A percentile compares a stretch with the other conserved stretches of the same genome.
Conservation (phyloP, 768 basidiomycete genomes). For the Tricholoma sp. region DNA sequence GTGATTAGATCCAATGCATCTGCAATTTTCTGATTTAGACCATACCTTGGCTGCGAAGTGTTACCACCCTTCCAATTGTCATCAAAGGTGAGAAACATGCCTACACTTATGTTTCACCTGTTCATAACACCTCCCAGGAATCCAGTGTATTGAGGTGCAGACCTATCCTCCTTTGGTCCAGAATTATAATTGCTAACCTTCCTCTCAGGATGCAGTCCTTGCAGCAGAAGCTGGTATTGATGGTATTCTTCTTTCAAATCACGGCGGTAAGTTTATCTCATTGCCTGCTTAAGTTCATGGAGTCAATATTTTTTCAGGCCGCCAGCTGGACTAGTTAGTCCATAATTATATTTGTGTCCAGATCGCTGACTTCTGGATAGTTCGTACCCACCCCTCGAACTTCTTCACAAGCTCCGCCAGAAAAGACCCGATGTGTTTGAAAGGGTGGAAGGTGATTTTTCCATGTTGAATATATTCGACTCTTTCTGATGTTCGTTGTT, state of each 20-base stretch:
- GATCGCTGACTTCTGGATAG: slow-evolving; percentile 33
- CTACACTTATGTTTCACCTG: background rate
- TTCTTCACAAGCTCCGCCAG: slow-evolving; percentile 67
- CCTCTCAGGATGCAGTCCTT: slow-evolving; percentile 71
- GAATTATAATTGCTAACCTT: slow-evolving; percentile 6
- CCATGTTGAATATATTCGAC: background rate
- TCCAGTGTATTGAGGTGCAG: slow-evolving; percentile 67
- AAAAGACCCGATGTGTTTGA: slow-evolving; percentile 72
- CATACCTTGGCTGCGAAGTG: slow-evolving; percentile 69
- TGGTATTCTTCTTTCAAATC: slow-evolving; percentile 87
- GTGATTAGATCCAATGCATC: background rate
- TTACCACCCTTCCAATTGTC: slow-evolving; percentile 67
- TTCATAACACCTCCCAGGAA: slow-evolving; percentile 32
- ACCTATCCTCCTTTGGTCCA: background rate
- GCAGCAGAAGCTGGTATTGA: slow-evolving; percentile 81
- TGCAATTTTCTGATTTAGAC: slow-evolving; percentile 36
- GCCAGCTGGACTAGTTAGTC: slow-evolving; percentile 77
- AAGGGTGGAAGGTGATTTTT: slow-evolving; percentile 55
- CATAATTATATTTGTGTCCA: background rate
- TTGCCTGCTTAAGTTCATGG: background rate
- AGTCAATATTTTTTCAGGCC: slow-evolving; percentile 35
- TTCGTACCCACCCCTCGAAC: slow-evolving; percentile 72
- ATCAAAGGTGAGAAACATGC: slow-evolving; percentile 53
- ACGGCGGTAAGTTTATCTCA: slow-evolving; percentile 57
- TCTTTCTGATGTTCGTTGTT: slow-evolving; percentile 5